Base-by-base conservation (phyloP, 805 yeast genomes). In the Lachancea kluyveri region DNA sequence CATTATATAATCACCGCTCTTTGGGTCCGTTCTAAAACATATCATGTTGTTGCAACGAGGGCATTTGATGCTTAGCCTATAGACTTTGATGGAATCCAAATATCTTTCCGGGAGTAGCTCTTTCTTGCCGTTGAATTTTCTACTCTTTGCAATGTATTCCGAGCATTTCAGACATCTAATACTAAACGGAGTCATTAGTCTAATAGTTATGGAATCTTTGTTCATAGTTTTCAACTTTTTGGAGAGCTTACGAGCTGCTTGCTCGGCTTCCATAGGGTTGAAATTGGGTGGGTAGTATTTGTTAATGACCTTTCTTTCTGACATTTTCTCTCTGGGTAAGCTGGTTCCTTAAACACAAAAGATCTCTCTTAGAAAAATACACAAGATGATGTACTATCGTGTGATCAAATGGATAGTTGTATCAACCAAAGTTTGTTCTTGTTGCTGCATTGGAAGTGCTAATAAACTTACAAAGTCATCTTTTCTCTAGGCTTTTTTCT, bases 121-220 rank as follows among this genome's bases (percentile, higher is more conserved):
- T 48, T 90, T 90, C 35, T 81, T 73, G 10, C 96, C 97, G 59
- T 90, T 92, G 64, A 92, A 92, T 54, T 90, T 90, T 36, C 87
- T 70, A 22, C 88, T 72, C 44, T 77, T 75, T 17, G 94, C 72
- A 18, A 90, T 86, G 57, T 77, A 88, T 47, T 86, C 95, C 36
- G 76, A 74, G 59, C 98, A 90, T 28, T 69, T 64, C 1, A 67
- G 47, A 52, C 98, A 90, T 51, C 78, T 70, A 83, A 92, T 78
- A 19, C 95, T 83, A 55, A 83, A 90, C 2, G 98, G 97, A 5
- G 88, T 76, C 96, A 87, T 87, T 45, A 92, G 64, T 39, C 97
- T 67, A 26, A 90, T 50, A 2, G 57, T 45, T 8, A 42, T 37
- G 3, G 31, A 30, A 30, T 40, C 43, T 29, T 39, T 42, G 21